Percentiles rank a stretch among this genome's conserved stretches.
phyloP scores from a whole-genome alignment of 768 basidiomycete genomes.

The Tricholoma flavovirens region DNA sequence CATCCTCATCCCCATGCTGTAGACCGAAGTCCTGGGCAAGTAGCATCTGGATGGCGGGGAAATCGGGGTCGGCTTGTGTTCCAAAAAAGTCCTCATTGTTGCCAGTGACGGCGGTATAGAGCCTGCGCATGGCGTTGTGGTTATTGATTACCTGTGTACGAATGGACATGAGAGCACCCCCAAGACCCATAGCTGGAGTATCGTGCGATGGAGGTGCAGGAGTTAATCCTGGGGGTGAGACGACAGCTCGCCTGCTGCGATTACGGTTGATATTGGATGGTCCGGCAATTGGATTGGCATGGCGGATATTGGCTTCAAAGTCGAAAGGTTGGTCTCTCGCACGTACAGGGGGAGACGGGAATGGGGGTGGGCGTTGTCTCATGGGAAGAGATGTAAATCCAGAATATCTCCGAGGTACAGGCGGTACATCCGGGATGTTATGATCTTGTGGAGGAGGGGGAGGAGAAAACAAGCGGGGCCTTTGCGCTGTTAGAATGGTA shows the following conservation, averaged over 20 bases:
- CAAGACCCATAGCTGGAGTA: constrained; percentile 56
- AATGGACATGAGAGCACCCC: constrained; percentile 53
- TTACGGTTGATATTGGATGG: constrained; percentile 13
- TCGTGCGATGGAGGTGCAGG: constrained; percentile 47
- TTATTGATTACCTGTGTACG: constrained; percentile 17
- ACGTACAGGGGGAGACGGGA: constrained; percentile 35
- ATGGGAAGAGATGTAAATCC: constrained; percentile 32
- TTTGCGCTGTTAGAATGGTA: constrained; percentile 2
- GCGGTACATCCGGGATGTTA: constrained; percentile 55
- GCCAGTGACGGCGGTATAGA: constrained; percentile 10
- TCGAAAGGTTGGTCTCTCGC: constrained; percentile 47
- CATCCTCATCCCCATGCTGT: background rate
- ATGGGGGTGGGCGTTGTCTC: constrained; percentile 27
- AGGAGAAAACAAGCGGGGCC: constrained; percentile 33
- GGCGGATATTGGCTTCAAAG: constrained; percentile 35
- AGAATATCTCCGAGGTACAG: constrained; percentile 33
- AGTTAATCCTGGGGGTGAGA: constrained; percentile 20
- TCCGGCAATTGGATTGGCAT: constrained; percentile 12
- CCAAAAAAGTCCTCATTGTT: background rate
- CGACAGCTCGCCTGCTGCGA: constrained; percentile 19
- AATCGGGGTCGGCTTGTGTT: constrained; percentile 8
- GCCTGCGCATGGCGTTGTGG: constrained; percentile 7
- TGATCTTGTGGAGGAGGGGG: constrained; percentile 39
- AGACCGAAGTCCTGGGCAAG: constrained; percentile 6
- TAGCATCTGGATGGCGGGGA: constrained; percentile 9